Evolutionary conservation across 176 grass and related monocot genomes (phyloP), one percentile per base, ranked within the genome.

Genomic region (Triticum monococcum): DNA sequence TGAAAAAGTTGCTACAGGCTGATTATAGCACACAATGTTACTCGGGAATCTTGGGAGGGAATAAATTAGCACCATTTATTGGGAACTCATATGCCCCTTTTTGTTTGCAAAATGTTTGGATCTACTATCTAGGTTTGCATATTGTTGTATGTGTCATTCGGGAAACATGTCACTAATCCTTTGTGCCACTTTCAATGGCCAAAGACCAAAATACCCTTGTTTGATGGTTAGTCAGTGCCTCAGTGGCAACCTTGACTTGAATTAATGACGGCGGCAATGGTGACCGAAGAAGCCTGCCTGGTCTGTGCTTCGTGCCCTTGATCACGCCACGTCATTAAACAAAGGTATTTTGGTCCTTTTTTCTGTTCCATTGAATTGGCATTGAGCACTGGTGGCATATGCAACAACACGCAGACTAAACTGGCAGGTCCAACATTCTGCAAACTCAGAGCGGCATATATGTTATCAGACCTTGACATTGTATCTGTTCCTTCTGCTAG

Each of bases 401-500:
- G 36, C 68, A 71, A 77, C 74, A 77, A 77, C 17, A 76, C 18
- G 46, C 26, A 77, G 46, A 56, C 74, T 56, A 54, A 77, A 77
- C 45, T 77, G 73, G 74, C 74, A 77, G 74, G 26, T 12, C 74
- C 46, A 77, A 31, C 43, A 75, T 75, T 75, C 74, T 56, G 45
- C 26, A 76, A 76, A 76, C 25, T 52, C 45, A 32, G 73, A 77
- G 46, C 11, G 74, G 18, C 26, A 77, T 56, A 28, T 33, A 54
- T 26, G 8, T 32, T 77, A 33, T 22, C 32, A 43, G n/a, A 81
- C 25, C 59, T 81, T 81, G 8, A 80, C 28, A 54, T 32, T 33
- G 83, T 72, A 68, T 81, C 2, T 83, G 30, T 81, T 70, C 5
- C 81, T 76, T 73, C 43, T 79, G 61, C 84, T 72, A 75, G 62